phyloP scores from a whole-genome alignment of 768 basidiomycete species.

The Psilocybe cyanescens region DNA sequence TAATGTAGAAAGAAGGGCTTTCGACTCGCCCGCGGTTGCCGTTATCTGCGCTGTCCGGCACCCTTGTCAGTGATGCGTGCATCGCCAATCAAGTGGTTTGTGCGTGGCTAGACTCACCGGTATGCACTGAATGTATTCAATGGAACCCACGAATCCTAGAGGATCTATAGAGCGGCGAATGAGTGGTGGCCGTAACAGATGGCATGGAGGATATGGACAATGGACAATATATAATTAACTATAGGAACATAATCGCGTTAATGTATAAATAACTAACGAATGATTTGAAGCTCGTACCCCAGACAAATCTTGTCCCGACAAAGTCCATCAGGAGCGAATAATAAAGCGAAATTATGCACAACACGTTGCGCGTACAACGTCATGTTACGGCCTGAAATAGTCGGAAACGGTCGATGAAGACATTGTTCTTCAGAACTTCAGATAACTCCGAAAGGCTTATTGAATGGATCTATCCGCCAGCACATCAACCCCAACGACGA shows the following conservation, averaged over 20 bases:
- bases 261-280: neutral
- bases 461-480: no score
- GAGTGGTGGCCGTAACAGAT: no score
- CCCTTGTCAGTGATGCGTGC: neutral
- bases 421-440: no score
- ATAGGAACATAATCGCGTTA: neutral
- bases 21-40: conserved; percentile 5
- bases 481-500: no score
- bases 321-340: neutral
- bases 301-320: neutral
- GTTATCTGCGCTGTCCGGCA: conserved; percentile 7
- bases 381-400: no score
- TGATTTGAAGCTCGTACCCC: neutral
- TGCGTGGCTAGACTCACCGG: neutral
- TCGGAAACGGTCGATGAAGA: no score
- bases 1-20: conserved; percentile 4
- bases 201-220: neutral
- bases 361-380: no score
- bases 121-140: neutral
- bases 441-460: no score
- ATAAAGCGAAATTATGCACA: neutral
- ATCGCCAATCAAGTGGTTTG: conserved; percentile 1
- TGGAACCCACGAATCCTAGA: neutral
- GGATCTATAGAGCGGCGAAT: neutral
- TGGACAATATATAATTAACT: no score